Evolutionary conservation across 1,284 basidiomycete genomes (phyloP).

Genomic region (Austroboletus olivaceoglutinosus): DNA sequence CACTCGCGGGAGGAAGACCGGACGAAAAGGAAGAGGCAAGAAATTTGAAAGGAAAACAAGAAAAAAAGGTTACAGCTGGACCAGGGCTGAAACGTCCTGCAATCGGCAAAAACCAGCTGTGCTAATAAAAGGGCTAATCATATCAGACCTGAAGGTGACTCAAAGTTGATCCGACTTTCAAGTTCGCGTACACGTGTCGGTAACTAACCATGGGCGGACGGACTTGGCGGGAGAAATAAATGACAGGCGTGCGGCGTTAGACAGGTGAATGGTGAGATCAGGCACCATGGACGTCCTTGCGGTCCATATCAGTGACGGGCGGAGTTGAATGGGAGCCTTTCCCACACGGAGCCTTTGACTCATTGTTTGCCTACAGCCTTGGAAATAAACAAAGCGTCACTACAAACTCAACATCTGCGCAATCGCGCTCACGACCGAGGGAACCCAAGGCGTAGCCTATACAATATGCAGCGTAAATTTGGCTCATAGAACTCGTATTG

Average conservation of each 20-base stretch:
- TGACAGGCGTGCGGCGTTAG: not conserved
- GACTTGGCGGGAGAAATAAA: not conserved
- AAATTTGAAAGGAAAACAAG: not conserved
- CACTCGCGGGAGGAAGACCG: not conserved
- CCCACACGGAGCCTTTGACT: constrained; percentile 5
- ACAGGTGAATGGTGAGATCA: not conserved
- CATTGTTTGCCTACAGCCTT: constrained; percentile 15
- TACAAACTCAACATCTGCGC: constrained; percentile 7
- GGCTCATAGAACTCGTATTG: constrained; percentile 12
- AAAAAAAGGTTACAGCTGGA: not conserved
- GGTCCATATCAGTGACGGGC: not conserved
- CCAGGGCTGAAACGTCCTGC: not conserved
- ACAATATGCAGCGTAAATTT: constrained; percentile 3
- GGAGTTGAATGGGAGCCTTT: not conserved
- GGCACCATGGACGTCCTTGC: not conserved
- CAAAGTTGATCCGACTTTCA: constrained; percentile 6
- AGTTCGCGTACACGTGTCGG: not conserved
- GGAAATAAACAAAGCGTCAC: constrained; percentile 9
- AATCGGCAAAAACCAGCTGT: constrained; percentile 1
- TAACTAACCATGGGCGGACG: not conserved
- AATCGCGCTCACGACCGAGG: constrained; percentile 13
- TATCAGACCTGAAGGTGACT: not conserved
- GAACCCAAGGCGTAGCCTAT: not conserved
- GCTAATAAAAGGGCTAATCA: constrained; percentile 8
- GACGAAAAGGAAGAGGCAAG: not conserved